These are phyloP conservation scores for Cairneyella variabilis DNA, from an alignment of 495 filamentous ascomycete species.

Conservation along the genomic window DNA sequence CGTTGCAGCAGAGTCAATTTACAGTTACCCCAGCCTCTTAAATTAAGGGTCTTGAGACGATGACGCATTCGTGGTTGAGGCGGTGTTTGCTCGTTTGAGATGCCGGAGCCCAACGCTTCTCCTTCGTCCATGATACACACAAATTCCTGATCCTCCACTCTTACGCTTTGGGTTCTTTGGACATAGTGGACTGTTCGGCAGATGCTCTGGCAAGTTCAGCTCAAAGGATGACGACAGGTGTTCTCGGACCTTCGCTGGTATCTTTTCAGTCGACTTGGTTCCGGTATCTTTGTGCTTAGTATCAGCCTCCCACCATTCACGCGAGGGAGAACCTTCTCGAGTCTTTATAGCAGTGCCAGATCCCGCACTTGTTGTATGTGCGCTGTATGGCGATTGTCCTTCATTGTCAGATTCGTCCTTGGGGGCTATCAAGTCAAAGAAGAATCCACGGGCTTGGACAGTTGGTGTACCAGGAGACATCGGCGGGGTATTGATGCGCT, in stretches of 20 bases:
- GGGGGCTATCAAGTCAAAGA: constrained; percentile 40
- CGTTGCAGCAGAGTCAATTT: no score
- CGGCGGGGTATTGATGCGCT: constrained; percentile 43
- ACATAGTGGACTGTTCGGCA: constrained; percentile 61
- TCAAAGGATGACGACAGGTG: constrained; percentile 33
- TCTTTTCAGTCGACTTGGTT: constrained; percentile 5
- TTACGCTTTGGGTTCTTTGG: constrained; percentile 53
- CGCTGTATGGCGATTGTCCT: background rate
- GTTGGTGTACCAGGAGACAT: constrained; percentile 30
- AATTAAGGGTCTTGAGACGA: no score
- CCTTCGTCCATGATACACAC: constrained; percentile 40
- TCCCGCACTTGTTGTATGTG: background rate
- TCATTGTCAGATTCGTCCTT: background rate
- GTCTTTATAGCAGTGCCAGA: background rate
- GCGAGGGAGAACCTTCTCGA: background rate
- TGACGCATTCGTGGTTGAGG: no score
- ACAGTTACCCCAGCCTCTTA: no score
- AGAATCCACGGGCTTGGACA: constrained; percentile 38
- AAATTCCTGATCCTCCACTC: constrained; percentile 51
- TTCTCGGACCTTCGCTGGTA: background rate
- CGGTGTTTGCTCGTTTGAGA: background rate
- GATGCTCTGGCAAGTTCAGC: constrained; percentile 59
- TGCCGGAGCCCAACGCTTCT: constrained; percentile 12
- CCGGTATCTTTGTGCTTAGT: background rate
- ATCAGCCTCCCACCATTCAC: constrained; percentile 14